Base-by-base conservation (phyloP, 2,329 filamentous ascomycete genomes). In the Plectosphaerella plurivora region DNA sequence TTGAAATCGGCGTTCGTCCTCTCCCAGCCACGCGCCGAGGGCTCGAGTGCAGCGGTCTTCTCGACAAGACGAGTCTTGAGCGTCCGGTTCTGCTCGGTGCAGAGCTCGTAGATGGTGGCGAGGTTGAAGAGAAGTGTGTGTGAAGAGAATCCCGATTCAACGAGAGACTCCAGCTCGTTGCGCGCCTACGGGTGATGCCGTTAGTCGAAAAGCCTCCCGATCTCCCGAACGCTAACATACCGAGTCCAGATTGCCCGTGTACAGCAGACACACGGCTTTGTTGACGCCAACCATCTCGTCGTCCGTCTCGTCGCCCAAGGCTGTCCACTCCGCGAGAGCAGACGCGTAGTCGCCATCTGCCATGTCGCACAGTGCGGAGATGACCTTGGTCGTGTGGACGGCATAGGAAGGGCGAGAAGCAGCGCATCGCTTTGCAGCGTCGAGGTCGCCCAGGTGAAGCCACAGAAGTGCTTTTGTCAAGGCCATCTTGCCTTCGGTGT, bases 41-140 rank as follows among this genome's bases (percentile, higher is more conserved):
- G 75, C 42, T 79, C 77, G 60, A 82, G 75, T 2, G 68, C 72
- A 1, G 89, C 86, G 16, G 94, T 77, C 49, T 78, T 81, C 61
- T 91, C 87, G 2, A 88, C 85, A 16, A 97, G 74, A 24, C 73
- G 75, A 28, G 81, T 68, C 75, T 97, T 97, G 60, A 88, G 69
- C 12, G 78, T 78, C 47, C 82, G 76, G 42, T 89, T 82, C 56
- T 82, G 80, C 61, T 97, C 92, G 0, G 89, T 92, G 65, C 89
- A 94, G 8, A 97, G 78, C 69, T 97, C 94, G 65, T 96, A 97
- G 61, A 96, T 83, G 0, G 93, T 97, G 11, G 86, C 84, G 12
- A 99, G 70, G 65, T 97, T 97, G 71, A 97, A 96, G 0, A 95
- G 81, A 3, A 96, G 72, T 1, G 89, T 89, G 57, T 89, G 86